Evolutionary conservation across 2,329 filamentous ascomycete species (phyloP).

Genomic region (Claviceps pusilla): DNA sequence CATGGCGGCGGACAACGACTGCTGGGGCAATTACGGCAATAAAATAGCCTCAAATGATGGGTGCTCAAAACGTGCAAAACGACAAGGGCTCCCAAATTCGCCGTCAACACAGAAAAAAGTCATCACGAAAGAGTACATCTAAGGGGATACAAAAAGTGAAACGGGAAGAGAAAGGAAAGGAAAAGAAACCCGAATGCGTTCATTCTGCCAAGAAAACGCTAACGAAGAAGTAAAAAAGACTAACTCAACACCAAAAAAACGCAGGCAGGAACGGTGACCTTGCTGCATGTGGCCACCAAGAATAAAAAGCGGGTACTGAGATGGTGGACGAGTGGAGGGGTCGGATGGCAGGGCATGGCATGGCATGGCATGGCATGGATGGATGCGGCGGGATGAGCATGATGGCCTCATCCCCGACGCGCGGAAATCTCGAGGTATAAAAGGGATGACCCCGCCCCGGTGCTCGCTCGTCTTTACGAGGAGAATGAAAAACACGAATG

Average conservation of each 20-base stretch:
- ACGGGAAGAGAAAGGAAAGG: neutral
- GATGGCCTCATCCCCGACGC: slow-evolving; percentile 1
- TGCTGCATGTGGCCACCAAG: neutral
- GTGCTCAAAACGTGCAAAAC: neutral
- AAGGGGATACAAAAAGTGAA: too few species aligned
- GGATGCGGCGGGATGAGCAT: neutral
- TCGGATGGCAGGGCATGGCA: too few species aligned
- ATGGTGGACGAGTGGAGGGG: neutral
- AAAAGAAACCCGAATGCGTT: neutral
- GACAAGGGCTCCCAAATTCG: neutral
- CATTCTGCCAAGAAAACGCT: neutral
- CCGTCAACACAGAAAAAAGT: too few species aligned
- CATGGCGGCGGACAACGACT: neutral
- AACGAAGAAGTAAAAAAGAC: neutral
- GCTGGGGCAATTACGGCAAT: neutral
- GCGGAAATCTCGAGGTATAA: slow-evolving; percentile 2
- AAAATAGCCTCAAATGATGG: neutral
- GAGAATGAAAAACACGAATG: neutral
- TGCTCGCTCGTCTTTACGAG: neutral
- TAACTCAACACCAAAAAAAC: neutral
- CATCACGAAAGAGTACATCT: neutral
- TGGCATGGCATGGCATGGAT: neutral
- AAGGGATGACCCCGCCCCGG: slow-evolving; percentile 2
- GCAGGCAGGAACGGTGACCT: neutral
- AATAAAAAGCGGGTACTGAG: neutral